Percentiles rank a stretch among this genome's conserved stretches.
phyloP scores from a whole-genome alignment of 1,284 basidiomycete species.

The Limonomyces culmigenus region DNA sequence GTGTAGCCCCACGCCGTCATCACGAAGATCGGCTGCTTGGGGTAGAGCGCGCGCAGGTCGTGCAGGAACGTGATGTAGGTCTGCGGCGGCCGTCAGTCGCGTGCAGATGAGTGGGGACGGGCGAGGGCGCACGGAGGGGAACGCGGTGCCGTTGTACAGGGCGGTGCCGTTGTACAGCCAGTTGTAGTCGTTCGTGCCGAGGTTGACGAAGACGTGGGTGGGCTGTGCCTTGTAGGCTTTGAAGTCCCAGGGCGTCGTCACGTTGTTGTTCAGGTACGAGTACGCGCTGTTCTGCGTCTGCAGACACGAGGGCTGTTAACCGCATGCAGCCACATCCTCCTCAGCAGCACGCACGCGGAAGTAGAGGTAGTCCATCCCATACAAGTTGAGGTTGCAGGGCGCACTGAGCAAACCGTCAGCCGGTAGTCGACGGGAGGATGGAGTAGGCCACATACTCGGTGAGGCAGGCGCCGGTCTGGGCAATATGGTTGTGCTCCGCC shows the following conservation, averaged over 20 bases:
- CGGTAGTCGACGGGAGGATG: no score
- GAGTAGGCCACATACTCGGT: not conserved
- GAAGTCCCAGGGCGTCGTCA: not conserved
- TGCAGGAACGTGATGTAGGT: not conserved
- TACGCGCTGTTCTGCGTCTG: not conserved
- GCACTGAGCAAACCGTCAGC: no score
- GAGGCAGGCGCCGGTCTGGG: not conserved
- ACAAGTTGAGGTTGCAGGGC: not conserved
- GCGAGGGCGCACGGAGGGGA: no score
- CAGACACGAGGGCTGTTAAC: no score
- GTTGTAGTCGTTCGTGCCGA: not conserved
- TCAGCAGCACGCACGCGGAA: no score
- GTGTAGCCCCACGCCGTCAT: not conserved
- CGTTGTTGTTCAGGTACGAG: not conserved
- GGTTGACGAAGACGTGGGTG: not conserved
- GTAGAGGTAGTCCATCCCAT: not conserved
- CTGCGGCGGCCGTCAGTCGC: no score
- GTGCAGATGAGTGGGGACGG: not conserved
- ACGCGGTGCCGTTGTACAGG: not conserved
- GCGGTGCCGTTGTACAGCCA: not conserved
- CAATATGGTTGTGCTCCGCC: not conserved
- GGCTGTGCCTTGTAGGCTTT: not conserved
- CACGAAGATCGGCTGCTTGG: not conserved
- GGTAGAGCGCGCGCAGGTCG: not conserved
- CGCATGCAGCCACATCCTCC: no score